Evolutionary conservation across 176 grass and related monocot genomes (phyloP).

Genomic region (Areca catechu): DNA sequence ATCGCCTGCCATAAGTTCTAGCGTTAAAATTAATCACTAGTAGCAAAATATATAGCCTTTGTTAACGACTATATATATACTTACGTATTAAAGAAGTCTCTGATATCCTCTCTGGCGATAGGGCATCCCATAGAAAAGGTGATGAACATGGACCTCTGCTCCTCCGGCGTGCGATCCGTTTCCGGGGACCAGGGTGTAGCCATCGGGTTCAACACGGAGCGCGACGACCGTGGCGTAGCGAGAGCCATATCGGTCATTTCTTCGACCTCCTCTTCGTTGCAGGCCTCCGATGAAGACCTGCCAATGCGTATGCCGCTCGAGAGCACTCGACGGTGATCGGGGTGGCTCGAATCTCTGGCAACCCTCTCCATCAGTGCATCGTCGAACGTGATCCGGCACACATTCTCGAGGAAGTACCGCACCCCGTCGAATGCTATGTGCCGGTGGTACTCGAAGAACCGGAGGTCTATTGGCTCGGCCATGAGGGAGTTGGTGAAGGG

Average conservation of each 20-base stretch:
- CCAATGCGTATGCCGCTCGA: neutral
- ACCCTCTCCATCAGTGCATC: neutral
- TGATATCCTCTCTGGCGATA: slow-evolving; percentile 38
- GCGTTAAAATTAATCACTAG: no score
- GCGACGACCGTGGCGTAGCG: neutral
- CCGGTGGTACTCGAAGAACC: slow-evolving; percentile 35
- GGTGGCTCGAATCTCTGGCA: neutral
- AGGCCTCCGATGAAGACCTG: neutral
- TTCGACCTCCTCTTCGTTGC: no score
- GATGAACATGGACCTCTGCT: slow-evolving; percentile 59
- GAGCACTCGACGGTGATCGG: neutral
- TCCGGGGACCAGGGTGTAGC: slow-evolving; percentile 31
- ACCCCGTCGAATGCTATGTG: slow-evolving; percentile 13
- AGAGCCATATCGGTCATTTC: no score
- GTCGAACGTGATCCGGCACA: slow-evolving; percentile 40
- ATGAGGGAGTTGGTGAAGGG: slow-evolving; percentile 48
- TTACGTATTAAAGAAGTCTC: slow-evolving; percentile 57
- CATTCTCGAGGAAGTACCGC: slow-evolving; percentile 26
- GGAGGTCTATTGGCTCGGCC: slow-evolving; percentile 21
- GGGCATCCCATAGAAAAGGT: slow-evolving; percentile 61
- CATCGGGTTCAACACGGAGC: slow-evolving; percentile 37
- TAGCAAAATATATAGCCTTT: no score
- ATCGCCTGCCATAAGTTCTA: slow-evolving; percentile 19
- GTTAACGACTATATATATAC: neutral
- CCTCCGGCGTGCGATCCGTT: slow-evolving; percentile 21